A percentile compares a stretch with the other conserved stretches of the same genome.
These are phyloP conservation scores for Alternaria panax DNA, from an alignment of 2,329 filamentous ascomycete species.

Conservation along the genomic window DNA sequence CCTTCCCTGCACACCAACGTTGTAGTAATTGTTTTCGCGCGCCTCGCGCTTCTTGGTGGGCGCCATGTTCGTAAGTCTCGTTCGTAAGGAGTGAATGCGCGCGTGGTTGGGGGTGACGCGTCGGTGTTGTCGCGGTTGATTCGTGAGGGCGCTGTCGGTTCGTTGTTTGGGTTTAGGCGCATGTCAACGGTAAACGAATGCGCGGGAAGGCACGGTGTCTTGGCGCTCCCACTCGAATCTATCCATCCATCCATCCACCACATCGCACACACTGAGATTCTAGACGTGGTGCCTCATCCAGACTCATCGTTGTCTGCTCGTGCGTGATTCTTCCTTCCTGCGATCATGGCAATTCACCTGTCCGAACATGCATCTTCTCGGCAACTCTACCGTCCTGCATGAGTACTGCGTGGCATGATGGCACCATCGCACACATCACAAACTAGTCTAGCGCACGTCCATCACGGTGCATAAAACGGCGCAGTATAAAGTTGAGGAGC, in stretches of 20 bases:
- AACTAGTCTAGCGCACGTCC: constrained; percentile 21
- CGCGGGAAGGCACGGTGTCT: constrained; percentile 4
- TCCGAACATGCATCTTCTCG: no score
- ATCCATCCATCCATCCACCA: not conserved
- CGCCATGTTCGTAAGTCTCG: constrained; percentile 34
- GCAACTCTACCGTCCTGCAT: not conserved
- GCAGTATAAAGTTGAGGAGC: constrained; percentile 28
- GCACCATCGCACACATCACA: constrained; percentile 5
- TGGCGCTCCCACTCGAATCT: constrained; percentile 13
- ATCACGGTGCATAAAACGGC: constrained; percentile 24
- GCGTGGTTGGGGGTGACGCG: constrained; percentile 20
- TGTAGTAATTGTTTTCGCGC: constrained; percentile 51
- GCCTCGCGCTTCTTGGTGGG: constrained; percentile 47
- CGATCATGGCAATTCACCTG: no score
- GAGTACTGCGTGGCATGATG: constrained; percentile 16
- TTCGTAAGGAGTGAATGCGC: constrained; percentile 21
- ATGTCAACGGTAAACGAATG: constrained; percentile 21
- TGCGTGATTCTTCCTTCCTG: not conserved
- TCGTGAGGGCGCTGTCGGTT: constrained; percentile 15
- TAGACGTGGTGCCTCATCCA: rapidly evolving
- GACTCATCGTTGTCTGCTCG: not conserved
- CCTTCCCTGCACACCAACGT: constrained; percentile 52
- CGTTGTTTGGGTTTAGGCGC: constrained; percentile 33
- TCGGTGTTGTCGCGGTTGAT: constrained; percentile 11
- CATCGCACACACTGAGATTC: not conserved